These are phyloP conservation scores for Alloteropsis semialata DNA, from an alignment of 176 grass and related monocot species.

Conservation along the genomic window DNA sequence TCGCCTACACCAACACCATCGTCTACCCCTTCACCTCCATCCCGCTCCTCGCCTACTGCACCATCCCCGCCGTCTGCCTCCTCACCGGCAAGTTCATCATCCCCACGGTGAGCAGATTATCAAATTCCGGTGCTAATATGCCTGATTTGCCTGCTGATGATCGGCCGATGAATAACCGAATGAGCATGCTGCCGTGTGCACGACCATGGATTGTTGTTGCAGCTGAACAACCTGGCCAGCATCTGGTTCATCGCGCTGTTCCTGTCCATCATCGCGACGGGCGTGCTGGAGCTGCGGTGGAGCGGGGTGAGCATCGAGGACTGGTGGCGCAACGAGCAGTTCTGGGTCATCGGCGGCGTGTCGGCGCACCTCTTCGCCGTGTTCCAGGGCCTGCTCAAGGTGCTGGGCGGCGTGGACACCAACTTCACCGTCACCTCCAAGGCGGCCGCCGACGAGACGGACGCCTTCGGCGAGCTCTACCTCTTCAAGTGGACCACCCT, in stretches of 20 bases:
- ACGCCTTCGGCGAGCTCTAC: conserved; percentile 80
- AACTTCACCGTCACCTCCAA: conserved; percentile 98
- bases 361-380: conserved; percentile 87
- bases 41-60: conserved; percentile 84
- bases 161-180: not conserved
- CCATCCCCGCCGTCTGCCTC: conserved; percentile 81
- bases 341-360: conserved; percentile 91
- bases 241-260: conserved; percentile 92
- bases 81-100: conserved; percentile 98
- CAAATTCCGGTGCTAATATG: not conserved
- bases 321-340: conserved; percentile 95
- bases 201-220: not conserved
- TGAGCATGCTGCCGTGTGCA: not conserved
- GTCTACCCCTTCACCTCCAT: conserved; percentile 97
- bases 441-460: conserved; percentile 59
- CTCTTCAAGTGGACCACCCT: conserved; percentile 98
- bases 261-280: conserved; percentile 83
- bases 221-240: conserved; percentile 87
- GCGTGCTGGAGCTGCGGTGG: conserved; percentile 80
- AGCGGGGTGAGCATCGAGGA: conserved; percentile 93
- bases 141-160: not conserved
- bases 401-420: conserved; percentile 78
- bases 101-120: conserved; percentile 51
- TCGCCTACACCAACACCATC: conserved; percentile 98
- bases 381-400: conserved; percentile 96